Evolutionary conservation across 2,329 filamentous ascomycete species (phyloP), one percentile per base, ranked within the genome.

Genomic region (Diaporthe velutina): DNA sequence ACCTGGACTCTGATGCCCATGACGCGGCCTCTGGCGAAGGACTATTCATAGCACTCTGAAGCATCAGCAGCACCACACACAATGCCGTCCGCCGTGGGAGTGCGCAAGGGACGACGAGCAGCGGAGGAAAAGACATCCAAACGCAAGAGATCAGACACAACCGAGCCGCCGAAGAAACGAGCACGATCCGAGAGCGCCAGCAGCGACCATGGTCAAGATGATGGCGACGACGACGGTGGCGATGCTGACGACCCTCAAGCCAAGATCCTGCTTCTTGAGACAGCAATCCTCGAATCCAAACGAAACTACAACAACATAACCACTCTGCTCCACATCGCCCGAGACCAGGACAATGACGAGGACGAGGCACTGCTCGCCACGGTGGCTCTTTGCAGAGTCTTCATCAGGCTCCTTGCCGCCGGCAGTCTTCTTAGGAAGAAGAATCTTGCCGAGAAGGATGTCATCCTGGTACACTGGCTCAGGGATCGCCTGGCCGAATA

Each of bases 301-400:
- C 95, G 95, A 83, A 91, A 98, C 84, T 98, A 97, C 88, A 98
- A 98, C 87, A 95, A 98, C 81, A 96, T 98, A 80, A 89, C 91
- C 10, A 90, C 89, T 15, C 85, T 98, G 50, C 86, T 98, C 60
- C 88, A 88, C 55, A 89, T 91, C 79, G 84, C 91, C 50, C 82
- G 89, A 80, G 86, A 85, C 48, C 85, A 86, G 38, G 83, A 88
- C 3, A 82, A 86, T 28, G 86, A 89, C 25, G 83, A 86, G 2
- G 89, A 93, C 57, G 86, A 90, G 5, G 88, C 90, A 15, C 86
- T 94, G 61, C 85, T 94, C 45, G 94, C 95, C 0, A 91, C 93
- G 0, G 92, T 98, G 28, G 93, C 96, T 2, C 88, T 98, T 64
- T 98, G 95, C 83, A 91, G 96, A 79, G 91, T 97, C 48, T 98